Evolutionary conservation across 208 protist species (phyloP).

Genomic region (Leishmania lainsoni): DNA sequence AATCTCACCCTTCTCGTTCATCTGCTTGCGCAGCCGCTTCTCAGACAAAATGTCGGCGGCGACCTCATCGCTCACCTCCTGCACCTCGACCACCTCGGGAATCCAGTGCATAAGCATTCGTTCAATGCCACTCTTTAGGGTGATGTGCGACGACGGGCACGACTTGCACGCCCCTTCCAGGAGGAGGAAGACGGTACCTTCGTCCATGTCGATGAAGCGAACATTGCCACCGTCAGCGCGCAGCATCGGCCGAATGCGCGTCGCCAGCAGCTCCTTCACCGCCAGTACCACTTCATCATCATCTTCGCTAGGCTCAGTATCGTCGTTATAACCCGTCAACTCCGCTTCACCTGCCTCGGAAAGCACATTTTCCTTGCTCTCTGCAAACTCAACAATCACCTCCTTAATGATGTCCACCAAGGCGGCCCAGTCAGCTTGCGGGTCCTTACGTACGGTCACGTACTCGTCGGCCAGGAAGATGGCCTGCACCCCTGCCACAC

Average conservation of each 20-base stretch:
- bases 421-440: slow-evolving; percentile 55
- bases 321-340: slow-evolving; percentile 77
- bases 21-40: slow-evolving; percentile 66
- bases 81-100: slow-evolving; percentile 90
- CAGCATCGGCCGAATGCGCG: slow-evolving; percentile 89
- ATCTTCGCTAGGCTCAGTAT: slow-evolving; percentile 86
- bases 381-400: slow-evolving; percentile 71
- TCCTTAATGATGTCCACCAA: slow-evolving; percentile 64
- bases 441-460: slow-evolving; percentile 68
- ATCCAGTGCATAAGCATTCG: slow-evolving; percentile 95
- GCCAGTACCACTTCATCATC: slow-evolving; percentile 92
- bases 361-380: slow-evolving; percentile 70
- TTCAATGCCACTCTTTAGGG: slow-evolving; percentile 93
- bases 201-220: slow-evolving; percentile 92
- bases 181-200: slow-evolving; percentile 88
- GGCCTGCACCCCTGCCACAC: slow-evolving; percentile 64
- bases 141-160: slow-evolving; percentile 88
- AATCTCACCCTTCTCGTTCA: slow-evolving; percentile 40
- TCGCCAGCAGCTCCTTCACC: slow-evolving; percentile 92
- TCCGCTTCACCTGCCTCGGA: slow-evolving; percentile 68
- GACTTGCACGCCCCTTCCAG: slow-evolving; percentile 89
- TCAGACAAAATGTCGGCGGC: slow-evolving; percentile 76
- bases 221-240: slow-evolving; percentile 91
- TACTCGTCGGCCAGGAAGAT: slow-evolving; percentile 87
- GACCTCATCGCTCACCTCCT: slow-evolving; percentile 82